phyloP scores from a whole-genome alignment of 192 early-diverging fungal species.

The Gryganskiella cystojenkinii region DNA sequence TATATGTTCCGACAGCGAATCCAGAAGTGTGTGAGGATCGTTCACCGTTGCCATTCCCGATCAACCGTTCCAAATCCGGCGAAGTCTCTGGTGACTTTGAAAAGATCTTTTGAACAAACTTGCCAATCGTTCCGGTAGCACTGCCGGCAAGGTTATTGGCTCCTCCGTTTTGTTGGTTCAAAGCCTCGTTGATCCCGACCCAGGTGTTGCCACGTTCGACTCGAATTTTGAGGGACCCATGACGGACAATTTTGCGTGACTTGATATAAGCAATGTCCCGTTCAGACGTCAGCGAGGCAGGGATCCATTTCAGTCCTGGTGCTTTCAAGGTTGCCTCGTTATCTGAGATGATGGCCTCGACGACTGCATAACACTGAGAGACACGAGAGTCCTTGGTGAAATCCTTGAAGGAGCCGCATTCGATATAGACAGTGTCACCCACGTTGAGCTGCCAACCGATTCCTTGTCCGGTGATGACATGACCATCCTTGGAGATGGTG shows the following conservation, averaged over 20 bases:
- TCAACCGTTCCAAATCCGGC: neutral
- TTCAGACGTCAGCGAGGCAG: slow-evolving; percentile 33
- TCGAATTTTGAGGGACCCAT: slow-evolving; percentile 50
- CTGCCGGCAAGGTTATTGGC: slow-evolving; percentile 22
- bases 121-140: slow-evolving; percentile 37
- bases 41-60: neutral
- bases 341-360: slow-evolving; percentile 34
- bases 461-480: slow-evolving; percentile 29
- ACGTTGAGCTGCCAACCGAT: slow-evolving; percentile 39
- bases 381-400: slow-evolving; percentile 29
- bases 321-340: slow-evolving; percentile 41
- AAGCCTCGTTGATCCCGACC: slow-evolving; percentile 39
- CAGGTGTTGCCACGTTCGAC: slow-evolving; percentile 56
- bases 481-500: slow-evolving; percentile 46
- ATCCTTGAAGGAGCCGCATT: slow-evolving; percentile 47
- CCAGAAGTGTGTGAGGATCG: neutral
- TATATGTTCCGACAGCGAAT: slow-evolving; percentile 16
- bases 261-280: slow-evolving; percentile 51
- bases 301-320: slow-evolving; percentile 55
- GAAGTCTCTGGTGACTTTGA: slow-evolving; percentile 22
- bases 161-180: slow-evolving; percentile 25
- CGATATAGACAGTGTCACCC: slow-evolving; percentile 54
- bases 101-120: slow-evolving; percentile 48
- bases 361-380: slow-evolving; percentile 49
- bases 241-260: slow-evolving; percentile 45